Evolutionary conservation across 2,329 filamentous ascomycete genomes (phyloP), one percentile per base, ranked within the genome.

Genomic region (Penicillium glabrum): DNA sequence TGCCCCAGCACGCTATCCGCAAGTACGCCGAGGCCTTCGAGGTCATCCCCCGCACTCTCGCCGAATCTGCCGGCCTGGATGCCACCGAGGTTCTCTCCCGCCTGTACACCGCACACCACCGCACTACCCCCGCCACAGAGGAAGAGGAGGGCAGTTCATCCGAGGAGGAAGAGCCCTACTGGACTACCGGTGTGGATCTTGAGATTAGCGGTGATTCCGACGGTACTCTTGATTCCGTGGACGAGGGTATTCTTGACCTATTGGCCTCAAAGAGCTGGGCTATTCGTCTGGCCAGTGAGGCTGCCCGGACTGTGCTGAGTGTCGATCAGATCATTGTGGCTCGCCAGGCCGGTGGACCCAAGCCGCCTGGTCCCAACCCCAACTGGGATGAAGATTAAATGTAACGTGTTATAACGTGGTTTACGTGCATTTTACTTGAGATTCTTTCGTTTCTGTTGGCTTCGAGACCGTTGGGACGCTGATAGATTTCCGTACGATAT

Each of bases 321-420:
- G 95, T 99, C 39, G 95, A 99, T 77, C 96, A 99, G 80, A 99
- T 99, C 72, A 99, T 99, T 73, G 95, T 99, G 56, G 93, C 96
- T 61, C 87, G 93, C 79, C 95, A 98, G 80, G 95, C 96, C 47
- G 95, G 95, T 72, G 95, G 95, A 37, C 95, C 96, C 23, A 99
- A 99, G 84, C 93, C 93, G 55, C 95, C 95, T 29, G 93, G 90
- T 46, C 95, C 92, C 66, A 97, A 97, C 79, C 89, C 93, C 46
- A 86, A 86, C 71, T 88, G 86, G 86, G 86, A 89, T 73, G 84
- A 88, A 69, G 86, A 89, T 70, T 82, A 76, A 71, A 66, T 61
- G 57, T 39, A 51, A 43, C 49, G 55, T 23, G 49, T 50, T 48
- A 47, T 57, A 58, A 53, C 29, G 55, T 49, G 50, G 27, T 50